phyloP scores from a whole-genome alignment of 768 basidiomycete genomes.

The Kwoniella sp. region DNA sequence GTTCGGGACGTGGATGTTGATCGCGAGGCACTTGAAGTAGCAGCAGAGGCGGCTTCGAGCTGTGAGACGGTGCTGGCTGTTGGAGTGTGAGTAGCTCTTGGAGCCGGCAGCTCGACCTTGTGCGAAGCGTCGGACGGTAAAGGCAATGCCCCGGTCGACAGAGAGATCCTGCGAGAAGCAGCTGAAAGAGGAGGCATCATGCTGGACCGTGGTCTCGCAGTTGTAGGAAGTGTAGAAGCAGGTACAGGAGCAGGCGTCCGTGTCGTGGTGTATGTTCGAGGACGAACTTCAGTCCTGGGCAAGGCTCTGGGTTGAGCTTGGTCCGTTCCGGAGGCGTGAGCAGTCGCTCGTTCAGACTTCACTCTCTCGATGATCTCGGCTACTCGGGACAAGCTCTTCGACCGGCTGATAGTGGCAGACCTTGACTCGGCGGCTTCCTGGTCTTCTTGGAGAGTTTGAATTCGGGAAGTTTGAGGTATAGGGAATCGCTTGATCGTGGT shows the following conservation, averaged over 20 bases:
- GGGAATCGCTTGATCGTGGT: conserved; percentile 4
- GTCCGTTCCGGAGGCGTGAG: not conserved
- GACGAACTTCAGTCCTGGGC: conserved; percentile 7
- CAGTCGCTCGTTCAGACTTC: conserved; percentile 7
- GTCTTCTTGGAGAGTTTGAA: not conserved
- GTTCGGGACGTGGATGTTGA: not conserved
- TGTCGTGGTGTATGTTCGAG: conserved; percentile 4
- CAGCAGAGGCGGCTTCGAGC: not conserved
- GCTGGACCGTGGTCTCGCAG: conserved; percentile 12
- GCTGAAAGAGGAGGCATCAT: conserved; percentile 4
- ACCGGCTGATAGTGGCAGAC: conserved; percentile 8
- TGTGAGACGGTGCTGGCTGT: not conserved
- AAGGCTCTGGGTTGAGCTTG: not conserved
- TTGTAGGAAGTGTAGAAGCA: not conserved
- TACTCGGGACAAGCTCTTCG: conserved; percentile 22
- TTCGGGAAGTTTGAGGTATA: not conserved
- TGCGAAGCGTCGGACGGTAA: conserved; percentile 27
- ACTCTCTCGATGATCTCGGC: conserved; percentile 25
- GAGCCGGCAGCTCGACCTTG: not conserved
- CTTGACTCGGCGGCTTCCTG: not conserved
- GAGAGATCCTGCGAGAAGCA: conserved; percentile 30
- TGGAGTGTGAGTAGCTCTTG: not conserved
- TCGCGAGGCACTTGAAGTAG: not conserved
- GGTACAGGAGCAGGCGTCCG: conserved; percentile 3
- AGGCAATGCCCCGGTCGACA: conserved; percentile 35